phyloP scores from a whole-genome alignment of 176 grass and related monocot species.

The Oryza coarctata region DNA sequence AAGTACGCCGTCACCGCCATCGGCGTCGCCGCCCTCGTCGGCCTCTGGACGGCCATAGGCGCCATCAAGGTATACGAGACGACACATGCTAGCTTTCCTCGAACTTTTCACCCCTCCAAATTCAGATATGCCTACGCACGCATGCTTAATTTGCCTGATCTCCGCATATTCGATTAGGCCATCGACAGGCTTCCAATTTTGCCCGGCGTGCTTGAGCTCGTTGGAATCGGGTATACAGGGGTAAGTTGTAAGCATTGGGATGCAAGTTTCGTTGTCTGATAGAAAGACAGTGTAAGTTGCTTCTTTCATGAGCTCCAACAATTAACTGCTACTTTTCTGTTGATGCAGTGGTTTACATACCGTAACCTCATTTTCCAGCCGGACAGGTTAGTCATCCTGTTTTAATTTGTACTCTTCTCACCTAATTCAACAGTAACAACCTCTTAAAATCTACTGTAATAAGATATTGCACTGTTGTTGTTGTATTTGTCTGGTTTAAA shows the following conservation, averaged over 20 bases:
- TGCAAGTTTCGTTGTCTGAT: background rate
- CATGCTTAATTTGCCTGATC: background rate
- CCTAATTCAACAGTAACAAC: background rate
- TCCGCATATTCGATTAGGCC: conserved; percentile 37
- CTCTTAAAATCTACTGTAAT: too few relatives aligned
- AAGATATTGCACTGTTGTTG: background rate
- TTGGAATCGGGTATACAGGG: conserved; percentile 86
- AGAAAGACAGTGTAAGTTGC: background rate
- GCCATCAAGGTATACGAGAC: conserved; percentile 58
- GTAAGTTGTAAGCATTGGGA: conserved; percentile 34
- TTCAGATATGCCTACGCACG: too few relatives aligned
- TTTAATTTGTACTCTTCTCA: background rate
- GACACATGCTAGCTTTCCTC: too few relatives aligned
- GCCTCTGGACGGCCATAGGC: conserved; percentile 71
- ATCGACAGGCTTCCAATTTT: conserved; percentile 87
- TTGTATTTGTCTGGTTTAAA: background rate
- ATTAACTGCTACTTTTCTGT: conserved; percentile 29
- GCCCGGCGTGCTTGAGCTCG: conserved; percentile 79
- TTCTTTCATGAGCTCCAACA: background rate
- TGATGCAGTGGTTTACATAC: conserved; percentile 93
- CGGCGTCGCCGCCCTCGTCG: conserved; percentile 60
- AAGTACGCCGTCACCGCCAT: conserved; percentile 85
- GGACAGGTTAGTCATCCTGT: conserved; percentile 64
- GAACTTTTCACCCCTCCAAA: too few relatives aligned
- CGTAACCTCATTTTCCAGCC: conserved; percentile 80